Evolutionary conservation across 176 grass and related monocot species (phyloP), one percentile per base, ranked within the genome.

Genomic region (Juncus effusus): DNA sequence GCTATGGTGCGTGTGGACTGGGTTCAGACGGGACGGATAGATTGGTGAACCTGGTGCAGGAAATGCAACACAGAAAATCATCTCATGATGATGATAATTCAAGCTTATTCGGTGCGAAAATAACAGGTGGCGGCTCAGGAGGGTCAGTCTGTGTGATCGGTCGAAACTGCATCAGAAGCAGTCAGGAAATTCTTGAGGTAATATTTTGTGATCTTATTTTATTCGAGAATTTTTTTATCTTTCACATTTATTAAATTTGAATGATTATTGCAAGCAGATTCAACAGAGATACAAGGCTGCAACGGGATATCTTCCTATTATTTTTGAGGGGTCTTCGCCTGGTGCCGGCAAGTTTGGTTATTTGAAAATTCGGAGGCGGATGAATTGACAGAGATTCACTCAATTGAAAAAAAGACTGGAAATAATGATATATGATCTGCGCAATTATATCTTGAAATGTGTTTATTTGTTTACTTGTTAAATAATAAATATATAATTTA

Each of bases 291-390:
- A 99, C 69, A 92, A 90, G 67, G 83, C 83, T 40, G 94, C 85
- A 10, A 99, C 94, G 0, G 88, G 94, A 5, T 99, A 99, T 61
- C 73, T 84, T 9, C 94, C 85, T 0, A 76, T 93, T 56, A 49
- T 99, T 10, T 99, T 99, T 2, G 85, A 92, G 47, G 94, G 94
- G 6, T 99, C 94, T 3, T 99, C 94, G 15, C 88, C 88, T 1
- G 88, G 94, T 39, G 88, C 88, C 2, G 80, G 80, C 38, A 93
- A 89, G 61, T 99, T 99, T 6, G 94, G 88, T 10, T 86, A 93
- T 56, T 72, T 99, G 51, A 99, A 87, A 80, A 80, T 99, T 52
- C 88, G 73, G 10, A 45, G 74, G 3, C 40, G 66, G 3, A 40
- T 72, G 50, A 64, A 39, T 54, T 73, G 40, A 9, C 9, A 13